Conservation (phyloP, 2,329 filamentous ascomycete species). For the Claviceps paspali region DNA sequence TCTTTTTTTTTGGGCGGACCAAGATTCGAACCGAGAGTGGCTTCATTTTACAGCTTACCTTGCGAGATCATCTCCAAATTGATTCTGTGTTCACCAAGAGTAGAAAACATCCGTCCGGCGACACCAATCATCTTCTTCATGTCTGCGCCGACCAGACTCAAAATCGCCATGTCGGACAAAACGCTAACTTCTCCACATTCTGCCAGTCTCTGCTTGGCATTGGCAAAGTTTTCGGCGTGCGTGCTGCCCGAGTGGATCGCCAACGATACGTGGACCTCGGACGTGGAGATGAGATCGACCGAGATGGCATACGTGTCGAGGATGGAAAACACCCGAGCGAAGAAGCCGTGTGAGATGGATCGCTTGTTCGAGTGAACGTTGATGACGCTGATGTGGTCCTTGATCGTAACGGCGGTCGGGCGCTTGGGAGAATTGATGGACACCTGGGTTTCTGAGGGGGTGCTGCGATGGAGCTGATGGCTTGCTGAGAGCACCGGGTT, state of each 20-base stretch:
- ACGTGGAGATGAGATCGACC: slow-evolving; percentile 91
- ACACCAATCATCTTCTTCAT: slow-evolving; percentile 98
- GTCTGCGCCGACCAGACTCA: slow-evolving; percentile 85
- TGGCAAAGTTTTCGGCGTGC: slow-evolving; percentile 45
- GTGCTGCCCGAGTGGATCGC: slow-evolving; percentile 72
- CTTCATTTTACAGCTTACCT: no score
- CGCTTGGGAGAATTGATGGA: slow-evolving; percentile 46
- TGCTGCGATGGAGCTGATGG: slow-evolving; percentile 41
- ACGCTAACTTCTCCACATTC: slow-evolving; percentile 84
- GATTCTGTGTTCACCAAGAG: slow-evolving; percentile 79
- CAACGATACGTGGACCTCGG: slow-evolving; percentile 94
- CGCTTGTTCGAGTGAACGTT: slow-evolving; percentile 98
- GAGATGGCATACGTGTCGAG: slow-evolving; percentile 76
- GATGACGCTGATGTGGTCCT: slow-evolving; percentile 90
- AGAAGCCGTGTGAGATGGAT: slow-evolving; percentile 89
- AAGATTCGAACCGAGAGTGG: no score
- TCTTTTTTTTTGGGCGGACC: no score
- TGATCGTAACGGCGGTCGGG: slow-evolving; percentile 88
- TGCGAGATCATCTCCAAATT: slow-evolving; percentile 99
- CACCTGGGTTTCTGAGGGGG: slow-evolving; percentile 22
- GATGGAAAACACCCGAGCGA: slow-evolving; percentile 85
- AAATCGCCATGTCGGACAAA: slow-evolving; percentile 82
- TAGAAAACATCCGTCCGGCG: slow-evolving; percentile 86
- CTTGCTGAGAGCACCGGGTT: slow-evolving; percentile 43
- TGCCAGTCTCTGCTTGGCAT: slow-evolving; percentile 55